Evolutionary conservation across 148 eudicot genomes (phyloP).

Genomic region (Agrostemma githago): DNA sequence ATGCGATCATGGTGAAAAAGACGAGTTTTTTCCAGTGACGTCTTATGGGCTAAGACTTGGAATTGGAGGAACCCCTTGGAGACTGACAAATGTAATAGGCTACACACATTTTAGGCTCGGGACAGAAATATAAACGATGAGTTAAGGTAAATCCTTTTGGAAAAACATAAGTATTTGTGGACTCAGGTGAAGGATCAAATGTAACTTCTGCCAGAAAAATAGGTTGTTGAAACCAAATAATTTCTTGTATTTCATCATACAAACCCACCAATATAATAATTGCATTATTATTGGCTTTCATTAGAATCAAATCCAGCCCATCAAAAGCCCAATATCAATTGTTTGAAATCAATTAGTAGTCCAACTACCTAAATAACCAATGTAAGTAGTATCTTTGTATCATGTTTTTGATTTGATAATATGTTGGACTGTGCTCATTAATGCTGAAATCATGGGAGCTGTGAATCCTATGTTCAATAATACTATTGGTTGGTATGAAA

Average conservation of each 20-base stretch:
- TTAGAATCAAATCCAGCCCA: neutral
- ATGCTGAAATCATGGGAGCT: constrained; percentile 1
- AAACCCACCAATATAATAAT: neutral
- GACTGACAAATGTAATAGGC: neutral
- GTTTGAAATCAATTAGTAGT: constrained; percentile 1
- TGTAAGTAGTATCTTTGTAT: neutral
- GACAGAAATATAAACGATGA: no score
- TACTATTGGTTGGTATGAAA: constrained; percentile 24
- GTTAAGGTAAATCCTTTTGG: neutral
- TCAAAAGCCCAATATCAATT: constrained; percentile 4
- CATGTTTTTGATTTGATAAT: neutral
- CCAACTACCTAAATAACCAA: neutral
- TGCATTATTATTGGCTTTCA: constrained; percentile 1
- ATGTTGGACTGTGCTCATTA: neutral
- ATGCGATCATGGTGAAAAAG: neutral
- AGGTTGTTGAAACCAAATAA: neutral
- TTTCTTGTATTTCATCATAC: neutral
- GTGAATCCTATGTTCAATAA: neutral
- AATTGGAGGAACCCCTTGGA: neutral
- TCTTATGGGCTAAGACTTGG: neutral
- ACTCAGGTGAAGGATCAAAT: neutral
- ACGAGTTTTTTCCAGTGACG: neutral
- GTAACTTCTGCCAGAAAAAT: neutral
- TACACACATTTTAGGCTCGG: no score
- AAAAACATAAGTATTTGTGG: neutral